Evolutionary conservation across 2,329 filamentous ascomycete species (phyloP), one percentile per base, ranked within the genome.

Genomic region (Conoideocrella luteorostrata): DNA sequence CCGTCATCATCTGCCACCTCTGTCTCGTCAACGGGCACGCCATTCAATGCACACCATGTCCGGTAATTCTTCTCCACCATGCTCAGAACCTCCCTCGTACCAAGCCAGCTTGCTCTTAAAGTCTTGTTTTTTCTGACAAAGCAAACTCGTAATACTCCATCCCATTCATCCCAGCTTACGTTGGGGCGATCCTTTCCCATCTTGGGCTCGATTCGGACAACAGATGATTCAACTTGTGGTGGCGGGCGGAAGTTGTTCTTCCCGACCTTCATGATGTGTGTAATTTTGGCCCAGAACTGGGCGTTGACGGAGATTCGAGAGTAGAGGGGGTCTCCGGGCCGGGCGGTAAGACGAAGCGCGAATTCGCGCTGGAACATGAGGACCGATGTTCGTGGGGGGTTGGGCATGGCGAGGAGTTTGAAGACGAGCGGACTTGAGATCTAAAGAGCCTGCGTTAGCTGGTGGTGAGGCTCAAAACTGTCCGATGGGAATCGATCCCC

Each of bases 321-420:
- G 71, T 96, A 97, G 7, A 97, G 78, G 42, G 88, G 78, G 59
- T 96, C 90, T 7, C 88, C 88, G 0, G 91, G 88, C 35, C 84
- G 83, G 12, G 93, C 93, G 45, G 94, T 91, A 28, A 97, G 72
- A 30, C 91, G 80, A 63, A 95, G 82, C 15, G 90, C 90, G 58
- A 96, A 96, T 68, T 97, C 91, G 59, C 89, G 82, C 70, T 97
- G 91, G 58, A 95, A 93, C 89, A 95, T 95, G 67, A 97, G 88
- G 51, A 97, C 80, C 55, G 85, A 90, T 47, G 80, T 82, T 26
- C 91, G 74, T 0, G 93, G 93, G 1, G 89, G 84, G 34, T 88
- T 88, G 4, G 80, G 81, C 50, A 91, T 81, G 22, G 86, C 79
- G 41, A 97, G 78, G 37, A 97, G 80, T 66, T 91, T 82, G 75